Conservation (phyloP, 495 filamentous ascomycete genomes). For the Hypoxylon perforatum region DNA sequence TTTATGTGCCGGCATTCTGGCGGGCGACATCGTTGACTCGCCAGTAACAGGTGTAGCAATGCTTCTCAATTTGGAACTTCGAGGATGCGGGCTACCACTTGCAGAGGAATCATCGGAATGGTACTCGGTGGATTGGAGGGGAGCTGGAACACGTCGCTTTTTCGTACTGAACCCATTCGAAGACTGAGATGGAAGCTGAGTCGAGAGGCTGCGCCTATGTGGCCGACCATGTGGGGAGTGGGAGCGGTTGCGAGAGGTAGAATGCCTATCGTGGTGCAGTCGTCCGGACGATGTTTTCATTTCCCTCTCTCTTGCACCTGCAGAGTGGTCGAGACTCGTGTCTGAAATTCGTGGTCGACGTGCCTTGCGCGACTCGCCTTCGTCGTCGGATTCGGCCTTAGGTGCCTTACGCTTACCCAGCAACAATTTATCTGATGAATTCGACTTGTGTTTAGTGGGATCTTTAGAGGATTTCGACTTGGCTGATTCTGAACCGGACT, state of each 20-base stretch:
- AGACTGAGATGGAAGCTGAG: constrained; percentile 63
- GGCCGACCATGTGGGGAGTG: constrained; percentile 68
- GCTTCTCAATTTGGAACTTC: constrained; percentile 71
- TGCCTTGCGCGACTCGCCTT: constrained; percentile 57
- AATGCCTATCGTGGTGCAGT: constrained; percentile 50
- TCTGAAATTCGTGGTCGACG: constrained; percentile 61
- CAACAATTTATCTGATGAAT: constrained; percentile 51
- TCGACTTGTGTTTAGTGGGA: constrained; percentile 52
- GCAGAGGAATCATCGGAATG: constrained; percentile 79
- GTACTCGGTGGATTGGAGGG: constrained; percentile 71
- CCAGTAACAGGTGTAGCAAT: constrained; percentile 68
- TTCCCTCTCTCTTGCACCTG: constrained; percentile 46
- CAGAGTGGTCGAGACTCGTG: constrained; percentile 51
- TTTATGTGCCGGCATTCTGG: constrained; percentile 75
- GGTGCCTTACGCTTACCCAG: constrained; percentile 58
- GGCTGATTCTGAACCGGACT: constrained; percentile 59
- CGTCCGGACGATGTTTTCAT: constrained; percentile 44
- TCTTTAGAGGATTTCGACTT: constrained; percentile 50
- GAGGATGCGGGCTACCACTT: constrained; percentile 76
- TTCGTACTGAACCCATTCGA: constrained; percentile 65
- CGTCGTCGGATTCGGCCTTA: constrained; percentile 61
- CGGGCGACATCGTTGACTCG: constrained; percentile 69
- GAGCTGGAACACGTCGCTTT: constrained; percentile 66
- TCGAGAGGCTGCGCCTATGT: constrained; percentile 73
- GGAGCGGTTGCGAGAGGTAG: constrained; percentile 65